phyloP scores from a whole-genome alignment of 2,329 filamentous ascomycete species.

The Zasmidium citrigriseum region DNA sequence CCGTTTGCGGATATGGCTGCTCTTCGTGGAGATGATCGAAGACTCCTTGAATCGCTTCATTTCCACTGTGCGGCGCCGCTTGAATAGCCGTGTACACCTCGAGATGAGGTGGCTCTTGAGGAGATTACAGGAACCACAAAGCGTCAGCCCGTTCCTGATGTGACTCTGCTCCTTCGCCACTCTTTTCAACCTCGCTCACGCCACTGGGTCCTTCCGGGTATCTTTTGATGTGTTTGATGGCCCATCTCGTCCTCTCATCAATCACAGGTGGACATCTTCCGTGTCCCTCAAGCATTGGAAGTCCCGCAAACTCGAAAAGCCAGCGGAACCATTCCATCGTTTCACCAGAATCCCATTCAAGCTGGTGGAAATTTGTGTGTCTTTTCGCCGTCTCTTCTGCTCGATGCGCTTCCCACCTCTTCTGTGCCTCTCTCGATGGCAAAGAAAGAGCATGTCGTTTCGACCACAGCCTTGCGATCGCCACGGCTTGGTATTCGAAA shows the following conservation, averaged over 20 bases:
- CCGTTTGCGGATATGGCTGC: too few relatives aligned
- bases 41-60: too few relatives aligned
- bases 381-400: conserved; percentile 33
- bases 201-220: conserved; percentile 16
- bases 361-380: conserved; percentile 53
- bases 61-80: too few relatives aligned
- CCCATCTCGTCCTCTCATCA: conserved; percentile 20
- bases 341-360: conserved; percentile 55
- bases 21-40: too few relatives aligned
- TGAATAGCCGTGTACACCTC: too few relatives aligned
- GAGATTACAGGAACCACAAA: neutral
- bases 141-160: neutral
- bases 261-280: conserved; percentile 22
- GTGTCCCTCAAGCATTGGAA: conserved; percentile 43
- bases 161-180: too few relatives aligned
- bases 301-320: conserved; percentile 52
- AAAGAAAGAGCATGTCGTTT: conserved; percentile 43
- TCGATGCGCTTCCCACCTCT: conserved; percentile 51
- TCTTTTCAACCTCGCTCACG: too few relatives aligned
- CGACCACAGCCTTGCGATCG: conserved; percentile 53
- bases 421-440: conserved; percentile 45
- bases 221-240: conserved; percentile 23
- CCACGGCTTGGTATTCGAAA: conserved; percentile 60
- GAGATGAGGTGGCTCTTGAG: too few relatives aligned
- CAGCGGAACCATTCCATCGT: conserved; percentile 50